A percentile compares a stretch with the other conserved stretches of the same genome.
These are phyloP conservation scores for Viridothelium virens DNA, from an alignment of 495 filamentous ascomycete genomes.

Conservation along the genomic window DNA sequence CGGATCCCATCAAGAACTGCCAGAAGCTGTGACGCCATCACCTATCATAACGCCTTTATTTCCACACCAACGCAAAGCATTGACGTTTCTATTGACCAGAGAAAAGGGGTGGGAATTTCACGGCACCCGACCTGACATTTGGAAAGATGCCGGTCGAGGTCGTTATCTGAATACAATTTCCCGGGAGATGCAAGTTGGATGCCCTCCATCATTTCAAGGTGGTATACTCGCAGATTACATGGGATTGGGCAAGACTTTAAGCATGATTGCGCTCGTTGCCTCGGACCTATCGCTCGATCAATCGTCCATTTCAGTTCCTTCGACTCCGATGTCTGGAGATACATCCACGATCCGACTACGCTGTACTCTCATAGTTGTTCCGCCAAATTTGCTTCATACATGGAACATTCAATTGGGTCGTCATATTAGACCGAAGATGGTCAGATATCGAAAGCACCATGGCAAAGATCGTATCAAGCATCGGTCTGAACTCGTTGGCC, in stretches of 20 bases:
- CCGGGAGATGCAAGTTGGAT: not conserved
- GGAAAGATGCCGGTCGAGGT: constrained; percentile 15
- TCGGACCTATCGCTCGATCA: not conserved
- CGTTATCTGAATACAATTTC: constrained; percentile 3
- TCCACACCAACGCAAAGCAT: constrained; percentile 40
- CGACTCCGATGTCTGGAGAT: not conserved
- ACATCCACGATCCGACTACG: not conserved
- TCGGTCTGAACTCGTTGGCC: not conserved
- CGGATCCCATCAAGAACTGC: constrained; percentile 24
- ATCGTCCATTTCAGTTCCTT: not conserved
- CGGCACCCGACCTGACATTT: constrained; percentile 22
- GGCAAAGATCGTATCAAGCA: not conserved
- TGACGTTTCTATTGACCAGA: constrained; percentile 38
- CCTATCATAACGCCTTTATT: constrained; percentile 28
- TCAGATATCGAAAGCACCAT: not conserved
- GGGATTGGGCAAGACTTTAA: constrained; percentile 7
- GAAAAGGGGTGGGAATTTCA: constrained; percentile 35
- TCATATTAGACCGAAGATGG: not conserved
- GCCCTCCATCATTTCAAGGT: constrained; percentile 2
- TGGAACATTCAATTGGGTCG: constrained; percentile 3
- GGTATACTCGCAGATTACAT: constrained; percentile 5
- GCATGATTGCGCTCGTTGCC: not conserved
- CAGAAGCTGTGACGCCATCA: constrained; percentile 23
- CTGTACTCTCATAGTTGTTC: not conserved
- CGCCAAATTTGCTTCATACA: constrained; percentile 3